These are phyloP conservation scores for Naumovozyma baii DNA, from an alignment of 805 yeast genomes.

Conservation along the genomic window DNA sequence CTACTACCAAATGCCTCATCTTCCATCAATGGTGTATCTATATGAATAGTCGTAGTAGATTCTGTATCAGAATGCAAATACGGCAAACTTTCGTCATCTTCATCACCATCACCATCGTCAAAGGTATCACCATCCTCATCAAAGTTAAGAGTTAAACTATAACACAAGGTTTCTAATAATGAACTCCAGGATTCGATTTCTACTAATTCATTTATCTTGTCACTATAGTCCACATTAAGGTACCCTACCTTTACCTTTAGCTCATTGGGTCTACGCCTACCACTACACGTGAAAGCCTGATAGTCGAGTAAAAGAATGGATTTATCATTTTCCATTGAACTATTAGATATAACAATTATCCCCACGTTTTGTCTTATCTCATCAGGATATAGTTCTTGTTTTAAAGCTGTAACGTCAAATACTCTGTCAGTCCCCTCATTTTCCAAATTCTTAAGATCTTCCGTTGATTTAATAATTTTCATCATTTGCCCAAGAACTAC, in stretches of 20 bases:
- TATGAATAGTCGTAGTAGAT: constrained; percentile 10
- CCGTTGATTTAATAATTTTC: not conserved
- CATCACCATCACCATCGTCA: constrained; percentile 6
- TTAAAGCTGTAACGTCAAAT: constrained; percentile 16
- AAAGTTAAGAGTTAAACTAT: constrained; percentile 22
- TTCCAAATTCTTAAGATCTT: constrained; percentile 1
- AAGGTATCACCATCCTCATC: constrained; percentile 25
- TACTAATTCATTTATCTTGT: constrained; percentile 21
- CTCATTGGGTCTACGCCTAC: constrained; percentile 19
- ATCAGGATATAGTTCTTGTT: constrained; percentile 6
- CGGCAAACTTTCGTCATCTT: constrained; percentile 1
- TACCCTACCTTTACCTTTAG: constrained; percentile 28
- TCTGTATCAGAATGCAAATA: constrained; percentile 3
- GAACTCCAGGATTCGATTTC: constrained; percentile 25
- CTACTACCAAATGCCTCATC: not conserved
- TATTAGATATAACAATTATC: constrained; percentile 19
- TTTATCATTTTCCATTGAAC: constrained; percentile 16
- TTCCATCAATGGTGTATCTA: constrained; percentile 6
- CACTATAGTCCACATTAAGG: constrained; percentile 25
- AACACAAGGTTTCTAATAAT: constrained; percentile 24
- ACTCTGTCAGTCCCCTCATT: not conserved
- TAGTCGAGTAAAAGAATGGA: constrained; percentile 22
- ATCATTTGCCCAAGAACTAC: constrained; percentile 4
- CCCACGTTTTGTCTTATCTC: constrained; percentile 9
- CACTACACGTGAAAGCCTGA: constrained; percentile 9